Evolutionary conservation across 345 rosid genomes (phyloP).

Genomic region (Angophora floribunda): DNA sequence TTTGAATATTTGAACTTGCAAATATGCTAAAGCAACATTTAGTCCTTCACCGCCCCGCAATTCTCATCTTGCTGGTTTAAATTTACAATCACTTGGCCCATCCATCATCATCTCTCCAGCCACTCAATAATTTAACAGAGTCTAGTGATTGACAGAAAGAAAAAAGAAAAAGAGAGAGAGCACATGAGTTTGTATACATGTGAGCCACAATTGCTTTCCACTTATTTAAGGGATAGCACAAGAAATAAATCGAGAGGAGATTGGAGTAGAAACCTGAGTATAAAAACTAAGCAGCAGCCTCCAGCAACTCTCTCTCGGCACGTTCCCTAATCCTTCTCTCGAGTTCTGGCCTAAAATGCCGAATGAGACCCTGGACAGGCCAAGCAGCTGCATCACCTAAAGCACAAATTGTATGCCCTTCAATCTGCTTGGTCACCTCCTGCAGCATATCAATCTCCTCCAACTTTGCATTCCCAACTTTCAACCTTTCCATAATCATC

Average conservation of each 20-base stretch:
- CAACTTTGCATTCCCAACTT: slow-evolving; percentile 89
- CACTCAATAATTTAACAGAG: background rate
- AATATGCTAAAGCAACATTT: background rate
- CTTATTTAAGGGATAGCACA: background rate
- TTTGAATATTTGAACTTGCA: background rate
- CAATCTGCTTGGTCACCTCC: slow-evolving; percentile 96
- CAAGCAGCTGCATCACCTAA: slow-evolving; percentile 99
- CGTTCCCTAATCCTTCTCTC: slow-evolving; percentile 91
- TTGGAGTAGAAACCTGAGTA: slow-evolving; percentile 13
- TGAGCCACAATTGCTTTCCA: background rate
- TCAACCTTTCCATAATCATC: slow-evolving; percentile 98
- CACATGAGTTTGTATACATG: background rate
- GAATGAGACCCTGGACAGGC: slow-evolving; percentile 97
- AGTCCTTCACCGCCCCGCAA: background rate
- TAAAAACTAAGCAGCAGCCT: slow-evolving; percentile 64
- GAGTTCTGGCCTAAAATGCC: slow-evolving; percentile 97
- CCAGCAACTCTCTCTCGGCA: slow-evolving; percentile 84
- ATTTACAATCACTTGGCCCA: background rate
- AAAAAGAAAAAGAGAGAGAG: background rate
- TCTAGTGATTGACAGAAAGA: background rate
- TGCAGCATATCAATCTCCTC: slow-evolving; percentile 99
- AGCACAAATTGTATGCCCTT: slow-evolving; percentile 99
- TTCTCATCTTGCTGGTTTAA: background rate
- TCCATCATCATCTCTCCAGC: background rate
- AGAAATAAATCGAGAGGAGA: background rate